Evolutionary conservation across 2,329 filamentous ascomycete species (phyloP).

Genomic region (Daldinia sp.): DNA sequence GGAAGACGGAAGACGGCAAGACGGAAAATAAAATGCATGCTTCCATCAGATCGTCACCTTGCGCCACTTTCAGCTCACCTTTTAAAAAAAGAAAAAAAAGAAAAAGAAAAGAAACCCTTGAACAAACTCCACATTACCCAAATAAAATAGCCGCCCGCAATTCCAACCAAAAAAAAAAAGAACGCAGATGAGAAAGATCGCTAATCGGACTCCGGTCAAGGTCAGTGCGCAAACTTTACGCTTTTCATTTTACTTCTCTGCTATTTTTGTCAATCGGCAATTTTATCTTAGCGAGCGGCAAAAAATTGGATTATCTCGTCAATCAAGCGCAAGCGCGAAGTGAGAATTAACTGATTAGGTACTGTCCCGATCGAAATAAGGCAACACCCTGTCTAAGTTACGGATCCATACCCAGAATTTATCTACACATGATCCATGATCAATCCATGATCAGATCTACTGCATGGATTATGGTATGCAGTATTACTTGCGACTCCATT

Average conservation of each 20-base stretch:
- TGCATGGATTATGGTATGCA: neutral
- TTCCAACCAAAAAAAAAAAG: neutral
- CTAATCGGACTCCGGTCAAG: conserved; percentile 13
- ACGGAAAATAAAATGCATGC: neutral
- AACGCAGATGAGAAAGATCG: conserved; percentile 14
- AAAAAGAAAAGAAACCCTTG: too few species aligned
- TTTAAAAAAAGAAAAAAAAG: too few species aligned
- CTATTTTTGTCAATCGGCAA: conserved; percentile 24
- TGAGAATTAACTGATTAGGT: conserved; percentile 26
- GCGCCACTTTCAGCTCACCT: conserved; percentile 22
- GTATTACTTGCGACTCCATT: neutral
- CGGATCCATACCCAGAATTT: too few species aligned
- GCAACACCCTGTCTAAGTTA: too few species aligned
- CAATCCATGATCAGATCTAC: conserved; percentile 16
- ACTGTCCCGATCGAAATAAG: too few species aligned
- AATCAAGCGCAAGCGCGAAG: conserved; percentile 42
- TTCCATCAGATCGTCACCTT: conserved; percentile 1
- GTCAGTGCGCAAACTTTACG: too few species aligned
- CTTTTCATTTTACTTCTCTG: conserved; percentile 1
- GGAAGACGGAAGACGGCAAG: too few species aligned
- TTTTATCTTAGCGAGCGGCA: conserved; percentile 25
- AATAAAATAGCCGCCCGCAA: neutral
- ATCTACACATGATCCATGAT: too few species aligned
- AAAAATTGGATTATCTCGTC: conserved; percentile 21
- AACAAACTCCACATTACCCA: conserved; percentile 7